These are phyloP conservation scores for Candida golubevii DNA, from an alignment of 805 yeast species.

Conservation along the genomic window DNA sequence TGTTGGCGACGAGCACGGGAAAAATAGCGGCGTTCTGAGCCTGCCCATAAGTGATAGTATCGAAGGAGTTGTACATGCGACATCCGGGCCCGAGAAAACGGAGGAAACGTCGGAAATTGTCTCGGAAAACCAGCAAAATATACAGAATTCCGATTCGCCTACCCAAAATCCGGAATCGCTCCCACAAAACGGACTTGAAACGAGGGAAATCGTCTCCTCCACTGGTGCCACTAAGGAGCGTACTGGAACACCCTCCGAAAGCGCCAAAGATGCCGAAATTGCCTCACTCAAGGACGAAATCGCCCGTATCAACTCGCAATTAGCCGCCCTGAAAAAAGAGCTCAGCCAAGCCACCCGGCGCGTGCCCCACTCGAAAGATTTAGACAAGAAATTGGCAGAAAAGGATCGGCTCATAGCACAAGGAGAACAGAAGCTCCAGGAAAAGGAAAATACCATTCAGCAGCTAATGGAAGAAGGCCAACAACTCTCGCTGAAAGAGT, in stretches of 20 bases:
- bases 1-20: neutral
- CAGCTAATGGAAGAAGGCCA: constrained; percentile 75
- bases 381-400: constrained; percentile 3
- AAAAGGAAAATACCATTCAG: constrained; percentile 58
- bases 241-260: neutral
- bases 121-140: no score
- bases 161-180: neutral
- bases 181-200: neutral
- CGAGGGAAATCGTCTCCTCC: neutral
- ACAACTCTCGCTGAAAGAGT: constrained; percentile 64
- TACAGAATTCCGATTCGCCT: neutral
- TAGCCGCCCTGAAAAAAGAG: constrained; percentile 1
- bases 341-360: neutral
- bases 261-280: constrained; percentile 1
- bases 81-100: neutral
- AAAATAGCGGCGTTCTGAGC: neutral
- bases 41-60: neutral
- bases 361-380: neutral
- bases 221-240: neutral
- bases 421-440: constrained; percentile 31
- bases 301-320: neutral
- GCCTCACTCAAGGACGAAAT: constrained; percentile 1
- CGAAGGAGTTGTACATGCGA: no score
- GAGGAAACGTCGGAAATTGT: neutral
- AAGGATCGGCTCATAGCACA: constrained; percentile 3